These are phyloP conservation scores for Epichloe sp. DNA, from an alignment of 2,329 filamentous ascomycete species.

Conservation along the genomic window DNA sequence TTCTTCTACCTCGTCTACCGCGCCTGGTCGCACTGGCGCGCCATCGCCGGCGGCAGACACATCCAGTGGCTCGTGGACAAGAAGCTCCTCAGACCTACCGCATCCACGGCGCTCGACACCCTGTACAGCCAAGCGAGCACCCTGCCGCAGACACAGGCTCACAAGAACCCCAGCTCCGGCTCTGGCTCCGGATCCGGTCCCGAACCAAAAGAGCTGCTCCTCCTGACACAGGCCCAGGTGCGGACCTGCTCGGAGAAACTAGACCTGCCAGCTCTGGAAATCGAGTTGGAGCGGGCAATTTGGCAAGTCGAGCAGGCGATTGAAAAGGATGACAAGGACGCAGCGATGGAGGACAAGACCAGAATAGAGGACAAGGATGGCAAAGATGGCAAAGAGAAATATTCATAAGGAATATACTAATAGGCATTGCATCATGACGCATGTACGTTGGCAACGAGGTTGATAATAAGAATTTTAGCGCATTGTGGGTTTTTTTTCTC, in stretches of 20 bases:
- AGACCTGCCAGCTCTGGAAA: conserved; percentile 54
- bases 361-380: background rate
- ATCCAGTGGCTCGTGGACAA: conserved; percentile 69
- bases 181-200: too few species aligned
- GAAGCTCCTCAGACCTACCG: conserved; percentile 51
- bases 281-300: conserved; percentile 63
- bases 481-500: background rate
- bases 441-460: background rate
- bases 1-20: conserved; percentile 94
- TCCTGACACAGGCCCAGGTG: conserved; percentile 40
- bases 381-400: background rate
- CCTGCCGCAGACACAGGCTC: background rate
- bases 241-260: conserved; percentile 47
- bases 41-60: conserved; percentile 72
- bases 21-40: conserved; percentile 84
- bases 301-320: conserved; percentile 53
- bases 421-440: background rate
- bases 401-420: background rate
- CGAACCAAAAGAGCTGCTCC: conserved; percentile 17
- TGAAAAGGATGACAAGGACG: conserved; percentile 18
- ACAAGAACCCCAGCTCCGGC: background rate
- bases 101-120: conserved; percentile 58
- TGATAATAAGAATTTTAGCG: too few species aligned
- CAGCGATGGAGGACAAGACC: background rate
- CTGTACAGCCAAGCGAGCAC: conserved; percentile 47